These are phyloP conservation scores for Colletotrichum euphorbiae DNA, from an alignment of 2,329 filamentous ascomycete genomes.

Conservation along the genomic window DNA sequence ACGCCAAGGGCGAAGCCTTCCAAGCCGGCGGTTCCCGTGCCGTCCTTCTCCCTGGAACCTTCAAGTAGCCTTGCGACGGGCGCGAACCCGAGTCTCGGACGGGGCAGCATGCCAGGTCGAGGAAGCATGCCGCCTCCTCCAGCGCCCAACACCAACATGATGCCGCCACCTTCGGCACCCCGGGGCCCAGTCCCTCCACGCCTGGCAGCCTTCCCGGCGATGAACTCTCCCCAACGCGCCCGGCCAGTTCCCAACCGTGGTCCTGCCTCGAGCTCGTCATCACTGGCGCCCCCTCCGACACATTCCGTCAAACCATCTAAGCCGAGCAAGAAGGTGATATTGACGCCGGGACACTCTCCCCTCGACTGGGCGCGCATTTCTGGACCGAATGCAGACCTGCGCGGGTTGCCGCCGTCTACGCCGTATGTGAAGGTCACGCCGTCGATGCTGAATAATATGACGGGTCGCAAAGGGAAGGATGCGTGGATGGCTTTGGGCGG, in stretches of 20 bases:
- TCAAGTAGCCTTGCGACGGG: conserved; percentile 29
- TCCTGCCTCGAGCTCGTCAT: conserved; percentile 45
- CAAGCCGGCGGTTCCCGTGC: conserved; percentile 49
- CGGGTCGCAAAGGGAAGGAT: conserved; percentile 84
- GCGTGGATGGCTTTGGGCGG: conserved; percentile 93
- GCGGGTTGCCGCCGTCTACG: conserved; percentile 65
- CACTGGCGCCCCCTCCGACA: conserved; percentile 67
- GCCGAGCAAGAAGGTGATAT: conserved; percentile 76
- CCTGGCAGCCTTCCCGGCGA: conserved; percentile 39
- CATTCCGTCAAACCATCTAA: conserved; percentile 64
- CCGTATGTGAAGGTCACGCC: conserved; percentile 82
- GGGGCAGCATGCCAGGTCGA: not conserved
- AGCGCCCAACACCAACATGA: conserved; percentile 42
- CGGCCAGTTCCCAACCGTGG: conserved; percentile 51
- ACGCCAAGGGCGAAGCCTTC: conserved; percentile 63
- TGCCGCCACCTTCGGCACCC: conserved; percentile 48
- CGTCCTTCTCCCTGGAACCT: conserved; percentile 57
- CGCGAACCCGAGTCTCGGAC: conserved; percentile 37
- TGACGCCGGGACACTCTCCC: conserved; percentile 92
- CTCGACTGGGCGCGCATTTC: conserved; percentile 93
- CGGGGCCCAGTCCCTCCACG: conserved; percentile 38
- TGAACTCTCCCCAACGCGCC: conserved; percentile 44
- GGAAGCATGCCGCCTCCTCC: conserved; percentile 40
- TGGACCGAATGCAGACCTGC: conserved; percentile 72
- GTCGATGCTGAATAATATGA: conserved; percentile 80